Base-by-base conservation (phyloP, 768 basidiomycete species). In the Podaxis sp. region DNA sequence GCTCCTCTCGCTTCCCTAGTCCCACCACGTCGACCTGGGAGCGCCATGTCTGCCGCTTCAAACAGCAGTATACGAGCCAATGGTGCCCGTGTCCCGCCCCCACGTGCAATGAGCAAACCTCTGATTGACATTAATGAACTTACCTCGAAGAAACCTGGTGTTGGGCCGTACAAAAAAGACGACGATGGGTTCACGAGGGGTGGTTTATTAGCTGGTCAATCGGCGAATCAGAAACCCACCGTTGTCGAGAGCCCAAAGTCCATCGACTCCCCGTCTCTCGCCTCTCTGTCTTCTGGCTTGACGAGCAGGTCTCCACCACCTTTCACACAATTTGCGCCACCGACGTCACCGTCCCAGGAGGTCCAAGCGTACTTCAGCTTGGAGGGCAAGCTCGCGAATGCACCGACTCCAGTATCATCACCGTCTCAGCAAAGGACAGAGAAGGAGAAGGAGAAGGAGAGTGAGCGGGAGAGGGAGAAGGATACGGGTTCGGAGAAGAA, bases 21-120 rank as follows among this genome's bases (percentile, higher is more conserved):
- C 5, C 76, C 77, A 0, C 89, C 90, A 10, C 80, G 77, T 51
- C 79, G 90, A 37, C 89, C 90, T 14, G 88, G 87, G 16, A 89
- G 86, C 63, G 78, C 87, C 16, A 70, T 79, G 61, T 82, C 82
- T 5, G 72, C 74, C 5, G 71, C 71, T 58, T 76, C 77, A 16
- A 72, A 70, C 59, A 62, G 61, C 52, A 65, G 70, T 27, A 63
- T 70, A 46, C 68, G 69, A 35, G 73, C 73, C 5, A 66, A 61
- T 23, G 66, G 57, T 28, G 65, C 63, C 16, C 59, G 63, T 11
- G 62, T 63, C 57, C 48, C 46, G 57, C 64, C 62, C 18, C 38
- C 14, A n/a, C 59, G 59, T 11, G 44, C 32, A 7, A 40, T 50
- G 32, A 65, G 63, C 28, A 82, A 82, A 59, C 82, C 82, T 4